Evolutionary conservation across 805 yeast species (phyloP).

Genomic region (Candida jianshihensis): DNA sequence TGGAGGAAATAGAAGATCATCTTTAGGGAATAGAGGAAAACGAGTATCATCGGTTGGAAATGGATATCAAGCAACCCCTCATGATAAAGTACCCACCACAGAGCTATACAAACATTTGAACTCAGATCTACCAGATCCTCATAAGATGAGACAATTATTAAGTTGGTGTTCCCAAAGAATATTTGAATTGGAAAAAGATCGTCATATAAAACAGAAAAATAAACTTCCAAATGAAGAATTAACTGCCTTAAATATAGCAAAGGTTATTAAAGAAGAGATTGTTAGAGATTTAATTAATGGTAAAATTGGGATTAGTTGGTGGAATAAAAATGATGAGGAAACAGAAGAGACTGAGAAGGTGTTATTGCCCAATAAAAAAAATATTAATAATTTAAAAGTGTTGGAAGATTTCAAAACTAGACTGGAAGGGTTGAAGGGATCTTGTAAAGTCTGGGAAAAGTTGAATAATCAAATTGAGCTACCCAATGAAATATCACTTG

Average conservation of each 20-base stretch:
- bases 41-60: constrained; percentile 70
- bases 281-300: constrained; percentile 54
- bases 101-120: constrained; percentile 61
- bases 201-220: constrained; percentile 19
- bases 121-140: constrained; percentile 59
- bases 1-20: constrained; percentile 37
- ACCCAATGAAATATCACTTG: constrained; percentile 6
- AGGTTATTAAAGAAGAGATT: constrained; percentile 57
- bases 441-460: constrained; percentile 41
- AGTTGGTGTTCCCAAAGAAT: constrained; percentile 60
- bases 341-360: constrained; percentile 21
- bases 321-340: constrained; percentile 31
- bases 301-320: constrained; percentile 62
- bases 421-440: constrained; percentile 36
- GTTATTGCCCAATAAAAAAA: constrained; percentile 53
- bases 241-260: constrained; percentile 45
- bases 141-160: constrained; percentile 60
- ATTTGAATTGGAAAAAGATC: constrained; percentile 22
- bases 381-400: constrained; percentile 42
- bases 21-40: constrained; percentile 57
- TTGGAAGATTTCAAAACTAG: constrained; percentile 39
- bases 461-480: constrained; percentile 10
- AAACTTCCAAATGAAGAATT: constrained; percentile 29
- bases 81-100: constrained; percentile 44
- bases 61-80: constrained; percentile 64